Evolutionary conservation across 73 alveolate genomes (phyloP).

Genomic region (Diophrys sp.): DNA sequence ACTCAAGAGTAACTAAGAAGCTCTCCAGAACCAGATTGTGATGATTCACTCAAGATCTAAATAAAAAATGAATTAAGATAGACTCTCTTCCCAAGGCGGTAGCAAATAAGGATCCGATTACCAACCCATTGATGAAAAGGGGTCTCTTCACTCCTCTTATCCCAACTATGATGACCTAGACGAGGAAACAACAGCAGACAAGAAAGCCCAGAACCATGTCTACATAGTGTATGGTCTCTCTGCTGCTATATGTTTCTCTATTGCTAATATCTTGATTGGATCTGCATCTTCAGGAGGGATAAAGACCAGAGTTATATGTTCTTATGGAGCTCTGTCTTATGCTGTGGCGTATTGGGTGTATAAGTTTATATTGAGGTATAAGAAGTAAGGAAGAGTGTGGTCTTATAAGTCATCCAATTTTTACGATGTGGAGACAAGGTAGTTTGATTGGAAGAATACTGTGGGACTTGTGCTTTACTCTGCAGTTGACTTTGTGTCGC

Average conservation of each 20-base stretch:
- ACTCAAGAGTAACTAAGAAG: background rate
- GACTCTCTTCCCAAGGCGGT: too few species aligned
- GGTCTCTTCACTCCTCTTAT: background rate
- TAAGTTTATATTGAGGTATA: too few species aligned
- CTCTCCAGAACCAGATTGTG: background rate
- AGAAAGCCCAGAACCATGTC: too few species aligned
- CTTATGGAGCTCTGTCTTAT: background rate
- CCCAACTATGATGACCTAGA: background rate
- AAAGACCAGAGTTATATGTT: background rate
- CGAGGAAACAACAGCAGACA: too few species aligned
- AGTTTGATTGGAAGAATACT: background rate
- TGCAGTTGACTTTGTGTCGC: background rate
- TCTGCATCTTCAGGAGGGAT: background rate
- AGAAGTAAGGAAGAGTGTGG: background rate
- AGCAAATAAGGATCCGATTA: background rate
- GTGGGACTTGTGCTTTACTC: background rate
- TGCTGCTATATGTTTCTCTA: background rate
- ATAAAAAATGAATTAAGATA: background rate
- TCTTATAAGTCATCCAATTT: background rate
- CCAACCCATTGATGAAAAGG: background rate
- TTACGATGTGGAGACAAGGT: background rate
- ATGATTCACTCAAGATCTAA: background rate
- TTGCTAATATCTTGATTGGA: background rate
- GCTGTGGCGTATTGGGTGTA: background rate
- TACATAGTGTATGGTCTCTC: background rate